Evolutionary conservation across 371 early-diverging fungal species (phyloP).

Genomic region (Apophysomyces elegans): DNA sequence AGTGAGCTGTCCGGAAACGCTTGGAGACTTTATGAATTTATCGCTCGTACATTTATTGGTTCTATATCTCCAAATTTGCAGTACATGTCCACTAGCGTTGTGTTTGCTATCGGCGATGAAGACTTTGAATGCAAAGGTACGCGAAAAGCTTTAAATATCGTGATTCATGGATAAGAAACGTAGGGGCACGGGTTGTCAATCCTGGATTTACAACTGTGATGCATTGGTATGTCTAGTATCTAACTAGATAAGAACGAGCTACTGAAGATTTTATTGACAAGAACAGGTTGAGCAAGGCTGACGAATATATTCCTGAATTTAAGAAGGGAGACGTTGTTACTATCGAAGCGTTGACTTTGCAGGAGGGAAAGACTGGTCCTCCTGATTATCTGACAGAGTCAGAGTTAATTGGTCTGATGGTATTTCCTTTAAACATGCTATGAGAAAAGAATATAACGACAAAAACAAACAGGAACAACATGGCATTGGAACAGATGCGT

Average conservation of each 20-base stretch:
- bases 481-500: slow-evolving; percentile 85
- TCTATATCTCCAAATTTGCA: slow-evolving; percentile 61
- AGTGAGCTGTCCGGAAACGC: slow-evolving; percentile 54
- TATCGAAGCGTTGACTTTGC: slow-evolving; percentile 27
- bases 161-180: background rate
- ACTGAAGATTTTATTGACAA: background rate
- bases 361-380: slow-evolving; percentile 65
- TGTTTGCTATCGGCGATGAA: slow-evolving; percentile 55
- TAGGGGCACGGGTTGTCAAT: slow-evolving; percentile 32
- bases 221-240: slow-evolving; percentile 43
- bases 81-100: slow-evolving; percentile 57
- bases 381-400: slow-evolving; percentile 74
- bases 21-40: slow-evolving; percentile 68
- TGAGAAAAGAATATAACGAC: background rate
- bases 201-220: slow-evolving; percentile 58
- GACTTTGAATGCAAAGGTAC: slow-evolving; percentile 50
- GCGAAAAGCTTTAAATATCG: background rate
- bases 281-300: slow-evolving; percentile 34
- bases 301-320: slow-evolving; percentile 57
- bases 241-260: background rate
- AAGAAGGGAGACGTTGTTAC: slow-evolving; percentile 35
- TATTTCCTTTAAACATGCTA: slow-evolving; percentile 16
- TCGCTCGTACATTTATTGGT: slow-evolving; percentile 63
- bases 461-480: slow-evolving; percentile 59
- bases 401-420: slow-evolving; percentile 65